Evolutionary conservation across 2,329 filamentous ascomycete species (phyloP).

Genomic region (Verticillium longisporum): DNA sequence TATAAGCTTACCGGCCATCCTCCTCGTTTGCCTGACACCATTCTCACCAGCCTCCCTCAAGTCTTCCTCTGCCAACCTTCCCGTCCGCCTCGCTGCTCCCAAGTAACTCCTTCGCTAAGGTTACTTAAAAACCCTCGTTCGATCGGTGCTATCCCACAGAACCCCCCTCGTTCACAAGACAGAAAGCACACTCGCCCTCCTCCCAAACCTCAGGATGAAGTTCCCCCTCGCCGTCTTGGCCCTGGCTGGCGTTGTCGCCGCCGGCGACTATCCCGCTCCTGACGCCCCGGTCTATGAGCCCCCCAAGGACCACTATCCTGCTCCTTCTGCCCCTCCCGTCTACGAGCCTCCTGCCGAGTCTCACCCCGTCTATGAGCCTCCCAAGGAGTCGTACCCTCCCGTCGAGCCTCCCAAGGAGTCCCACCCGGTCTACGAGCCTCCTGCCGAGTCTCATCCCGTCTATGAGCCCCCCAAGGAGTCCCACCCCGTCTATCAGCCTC

Average conservation of each 20-base stretch:
- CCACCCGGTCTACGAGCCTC: slow-evolving; percentile 3
- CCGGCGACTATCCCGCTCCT: slow-evolving; percentile 3
- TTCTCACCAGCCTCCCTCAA: slow-evolving; percentile 6
- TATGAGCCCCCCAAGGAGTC: not conserved
- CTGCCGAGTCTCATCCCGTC: not conserved
- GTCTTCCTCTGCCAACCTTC: slow-evolving; percentile 8
- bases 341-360: slow-evolving; percentile 1
- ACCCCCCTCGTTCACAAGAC: slow-evolving; percentile 5
- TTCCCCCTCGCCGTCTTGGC: slow-evolving; percentile 8
- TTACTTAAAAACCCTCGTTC: slow-evolving; percentile 13
- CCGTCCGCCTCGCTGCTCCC: slow-evolving; percentile 1
- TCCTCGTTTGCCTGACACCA: slow-evolving; percentile 2
- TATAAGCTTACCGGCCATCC: slow-evolving; percentile 12
- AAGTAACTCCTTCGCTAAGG: slow-evolving; percentile 14
- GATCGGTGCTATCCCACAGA: slow-evolving; percentile 1
- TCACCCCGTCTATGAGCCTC: not conserved
- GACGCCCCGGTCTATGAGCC: slow-evolving; percentile 1
- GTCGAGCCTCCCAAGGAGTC: not conserved
- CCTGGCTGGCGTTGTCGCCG: slow-evolving; percentile 7
- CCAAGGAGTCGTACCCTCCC: not conserved
- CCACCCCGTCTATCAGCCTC: not conserved
- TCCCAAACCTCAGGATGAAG: slow-evolving; percentile 5
- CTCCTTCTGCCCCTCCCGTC: slow-evolving; percentile 4
- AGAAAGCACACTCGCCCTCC: slow-evolving; percentile 2
- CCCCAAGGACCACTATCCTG: slow-evolving; percentile 3